Conservation (phyloP, 306 rosid genomes). For the Casuarina glauca region DNA sequence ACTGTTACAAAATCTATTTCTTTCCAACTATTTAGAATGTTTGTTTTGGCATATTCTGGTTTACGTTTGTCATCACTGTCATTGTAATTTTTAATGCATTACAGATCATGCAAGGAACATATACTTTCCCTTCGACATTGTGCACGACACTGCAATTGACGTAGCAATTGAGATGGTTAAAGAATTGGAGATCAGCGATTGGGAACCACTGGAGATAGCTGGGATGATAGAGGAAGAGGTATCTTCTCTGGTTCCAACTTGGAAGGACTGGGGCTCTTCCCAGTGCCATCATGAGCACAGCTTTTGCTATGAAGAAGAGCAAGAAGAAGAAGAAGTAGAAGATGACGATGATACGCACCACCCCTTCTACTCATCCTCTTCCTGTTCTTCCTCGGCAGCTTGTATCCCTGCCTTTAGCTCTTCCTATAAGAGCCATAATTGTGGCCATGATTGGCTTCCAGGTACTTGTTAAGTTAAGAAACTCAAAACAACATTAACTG, state of each 20-base stretch:
- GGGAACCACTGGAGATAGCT: constrained; percentile 75
- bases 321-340: background rate
- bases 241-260: constrained; percentile 52
- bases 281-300: constrained; percentile 46
- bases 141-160: constrained; percentile 66
- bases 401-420: constrained; percentile 47
- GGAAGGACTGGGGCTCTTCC: constrained; percentile 41
- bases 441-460: constrained; percentile 46
- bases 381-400: constrained; percentile 49
- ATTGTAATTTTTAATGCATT: constrained; percentile 5
- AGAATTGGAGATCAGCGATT: constrained; percentile 74
- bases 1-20: no score
- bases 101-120: constrained; percentile 61
- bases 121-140: constrained; percentile 70
- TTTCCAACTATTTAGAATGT: background rate
- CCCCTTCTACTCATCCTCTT: constrained; percentile 54
- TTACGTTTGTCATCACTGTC: background rate
- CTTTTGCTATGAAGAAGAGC: constrained; percentile 50
- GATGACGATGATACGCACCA: constrained; percentile 37
- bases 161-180: constrained; percentile 88
- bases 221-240: constrained; percentile 78
- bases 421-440: constrained; percentile 28
- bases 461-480: constrained; percentile 31
- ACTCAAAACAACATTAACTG: no score
- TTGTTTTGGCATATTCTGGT: background rate